Base-by-base conservation (phyloP, 2,329 filamentous ascomycete genomes). In the Cercospora sp. region DNA sequence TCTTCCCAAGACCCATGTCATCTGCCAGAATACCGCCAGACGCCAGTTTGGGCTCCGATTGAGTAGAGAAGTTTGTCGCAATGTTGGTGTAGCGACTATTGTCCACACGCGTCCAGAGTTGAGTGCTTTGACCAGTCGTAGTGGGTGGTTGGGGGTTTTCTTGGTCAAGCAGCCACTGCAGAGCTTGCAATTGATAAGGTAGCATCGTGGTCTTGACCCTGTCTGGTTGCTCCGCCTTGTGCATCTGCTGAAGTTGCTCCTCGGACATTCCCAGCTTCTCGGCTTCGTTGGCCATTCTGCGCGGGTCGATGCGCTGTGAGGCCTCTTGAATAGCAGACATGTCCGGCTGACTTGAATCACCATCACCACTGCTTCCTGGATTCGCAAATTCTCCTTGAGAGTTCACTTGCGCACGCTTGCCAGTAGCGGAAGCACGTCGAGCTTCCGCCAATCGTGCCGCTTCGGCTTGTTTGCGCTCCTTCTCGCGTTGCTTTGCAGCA, bases 1-100 rank as follows among this genome's bases (percentile, higher is more conserved):
- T 97, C 81, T 97, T 97, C 26, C 93, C 93, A 5, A 97, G 81
- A 3, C 93, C 93, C 94, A 97, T 97, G 74, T 97, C 93, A 77
- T 97, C 93, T 1, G 93, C 92, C 8, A 97, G 84, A 60, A 97
- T 93, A 33, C 93, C 93, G 18, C 93, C 93, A 60, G 88, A 91
- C 6, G 91, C 88, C 23, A 97, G 84, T 0, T 81, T 78, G 0
- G 92, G 92, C 79, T 4, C 28, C 0, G 77, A 78, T 8, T 85
- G 88, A 9, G 79, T 71, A 0, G 88, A 85, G 76, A 89, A 94
- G 63, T 89, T 89, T 0, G 89, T 94, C 68, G 89, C 91, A 71
- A 92, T 84, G 78, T 91, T 93, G 66, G 84, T 86, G 73, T 88
- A 92, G 28, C 77, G 76, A 63, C 68, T 36, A 5, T 55, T 31